These are phyloP conservation scores for Trichosporon sp. DNA, from an alignment of 1,284 basidiomycete genomes.

Conservation along the genomic window DNA sequence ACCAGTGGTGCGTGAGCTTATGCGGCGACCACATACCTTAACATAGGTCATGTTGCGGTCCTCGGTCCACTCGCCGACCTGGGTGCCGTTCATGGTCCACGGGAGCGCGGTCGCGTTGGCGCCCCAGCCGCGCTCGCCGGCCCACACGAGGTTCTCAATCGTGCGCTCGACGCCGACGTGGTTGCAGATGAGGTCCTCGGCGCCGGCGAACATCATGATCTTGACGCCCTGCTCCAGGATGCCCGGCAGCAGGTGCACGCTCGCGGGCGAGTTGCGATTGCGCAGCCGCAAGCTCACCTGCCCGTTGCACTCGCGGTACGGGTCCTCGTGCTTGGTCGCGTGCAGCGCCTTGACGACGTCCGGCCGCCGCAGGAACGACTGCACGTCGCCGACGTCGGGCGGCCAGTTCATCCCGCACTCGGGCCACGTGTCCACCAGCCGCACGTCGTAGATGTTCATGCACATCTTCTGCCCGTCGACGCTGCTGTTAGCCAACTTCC, in stretches of 20 bases:
- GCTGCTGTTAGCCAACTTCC: constrained; percentile 49
- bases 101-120: constrained; percentile 67
- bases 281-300: constrained; percentile 65
- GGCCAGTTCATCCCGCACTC: constrained; percentile 99
- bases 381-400: constrained; percentile 73
- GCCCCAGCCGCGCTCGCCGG: constrained; percentile 74
- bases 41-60: constrained; percentile 90
- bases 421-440: constrained; percentile 76
- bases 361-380: constrained; percentile 69
- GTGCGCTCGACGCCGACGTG: constrained; percentile 83
- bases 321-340: constrained; percentile 68
- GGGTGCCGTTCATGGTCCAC: constrained; percentile 73
- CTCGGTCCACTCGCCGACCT: constrained; percentile 85
- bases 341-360: constrained; percentile 83
- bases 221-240: constrained; percentile 69
- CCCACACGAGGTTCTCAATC: constrained; percentile 80
- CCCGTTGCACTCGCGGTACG: constrained; percentile 83
- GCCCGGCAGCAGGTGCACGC: constrained; percentile 71
- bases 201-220: constrained; percentile 88
- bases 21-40: constrained; percentile 57
- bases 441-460: constrained; percentile 92
- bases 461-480: constrained; percentile 70
- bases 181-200: constrained; percentile 95
- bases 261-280: constrained; percentile 62
- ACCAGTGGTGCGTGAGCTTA: no score